Conservation (phyloP, 2,329 filamentous ascomycete genomes). For the Ophiostoma angusticollis region DNA sequence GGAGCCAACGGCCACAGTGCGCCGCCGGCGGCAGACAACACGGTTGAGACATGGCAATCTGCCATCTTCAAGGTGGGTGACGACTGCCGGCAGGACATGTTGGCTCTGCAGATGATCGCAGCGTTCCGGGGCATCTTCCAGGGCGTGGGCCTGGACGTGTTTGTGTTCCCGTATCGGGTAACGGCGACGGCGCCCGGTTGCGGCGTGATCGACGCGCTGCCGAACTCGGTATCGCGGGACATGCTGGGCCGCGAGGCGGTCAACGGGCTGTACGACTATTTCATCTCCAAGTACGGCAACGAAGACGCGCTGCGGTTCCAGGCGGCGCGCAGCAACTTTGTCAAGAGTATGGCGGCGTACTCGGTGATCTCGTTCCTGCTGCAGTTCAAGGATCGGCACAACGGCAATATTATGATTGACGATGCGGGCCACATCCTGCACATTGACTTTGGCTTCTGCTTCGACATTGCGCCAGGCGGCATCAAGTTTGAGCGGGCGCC, state of each 20-base stretch:
- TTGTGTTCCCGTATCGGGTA: constrained; percentile 92
- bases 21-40: constrained; percentile 31
- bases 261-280: constrained; percentile 97
- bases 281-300: constrained; percentile 91
- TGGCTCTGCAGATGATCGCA: constrained; percentile 94
- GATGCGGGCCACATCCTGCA: constrained; percentile 94
- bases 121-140: constrained; percentile 97
- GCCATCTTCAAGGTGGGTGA: constrained; percentile 99
- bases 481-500: constrained; percentile 96
- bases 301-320: constrained; percentile 93
- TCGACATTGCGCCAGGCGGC: constrained; percentile 93
- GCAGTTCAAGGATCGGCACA: constrained; percentile 98
- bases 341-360: constrained; percentile 98
- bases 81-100: constrained; percentile 91
- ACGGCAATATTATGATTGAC: constrained; percentile 99
- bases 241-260: constrained; percentile 98
- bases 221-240: constrained; percentile 94
- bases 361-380: constrained; percentile 91
- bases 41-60: constrained; percentile 94
- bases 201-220: constrained; percentile 94
- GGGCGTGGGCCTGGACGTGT: constrained; percentile 86
- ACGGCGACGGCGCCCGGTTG: constrained; percentile 95
- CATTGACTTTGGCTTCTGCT: constrained; percentile 99
- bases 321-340: constrained; percentile 89
- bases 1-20: neutral